These are phyloP conservation scores for Mucor lusitanicus DNA, from an alignment of 371 early-diverging fungal genomes.

Conservation along the genomic window DNA sequence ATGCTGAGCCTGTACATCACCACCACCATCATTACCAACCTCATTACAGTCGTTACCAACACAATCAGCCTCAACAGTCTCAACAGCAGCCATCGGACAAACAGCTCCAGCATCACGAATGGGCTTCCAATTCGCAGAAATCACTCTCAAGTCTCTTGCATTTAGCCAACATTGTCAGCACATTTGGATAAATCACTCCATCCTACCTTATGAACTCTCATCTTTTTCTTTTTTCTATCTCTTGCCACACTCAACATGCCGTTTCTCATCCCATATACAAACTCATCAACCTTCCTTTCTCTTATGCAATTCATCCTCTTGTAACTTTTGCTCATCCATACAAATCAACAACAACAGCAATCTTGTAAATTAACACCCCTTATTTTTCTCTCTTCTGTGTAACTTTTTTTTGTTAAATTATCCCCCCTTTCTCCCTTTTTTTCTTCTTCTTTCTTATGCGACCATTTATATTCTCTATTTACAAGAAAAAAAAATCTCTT, in stretches of 20 bases:
- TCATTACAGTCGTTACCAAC: background rate
- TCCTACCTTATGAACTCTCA: background rate
- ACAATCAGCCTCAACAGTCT: background rate
- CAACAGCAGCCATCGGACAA: constrained; percentile 1
- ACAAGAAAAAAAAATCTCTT: background rate
- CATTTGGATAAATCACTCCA: constrained; percentile 34
- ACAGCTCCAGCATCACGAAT: background rate
- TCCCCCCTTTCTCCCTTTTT: background rate
- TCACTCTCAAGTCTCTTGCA: constrained; percentile 26
- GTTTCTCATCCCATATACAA: background rate
- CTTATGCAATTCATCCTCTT: background rate
- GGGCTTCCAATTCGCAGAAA: constrained; percentile 14
- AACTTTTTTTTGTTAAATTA: constrained; percentile 3
- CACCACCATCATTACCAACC: constrained; percentile 6
- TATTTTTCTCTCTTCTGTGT: background rate
- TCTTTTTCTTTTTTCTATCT: background rate
- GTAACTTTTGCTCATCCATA: background rate
- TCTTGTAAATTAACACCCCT: constrained; percentile 8
- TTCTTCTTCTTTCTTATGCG: background rate
- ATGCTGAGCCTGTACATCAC: background rate
- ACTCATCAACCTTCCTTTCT: background rate
- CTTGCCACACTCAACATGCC: background rate
- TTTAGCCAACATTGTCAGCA: constrained; percentile 41
- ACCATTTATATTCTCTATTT: background rate
- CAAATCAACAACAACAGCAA: constrained; percentile 2